Evolutionary conservation across 1,284 basidiomycete genomes (phyloP).

Genomic region (Marasmius tenuissimus): DNA sequence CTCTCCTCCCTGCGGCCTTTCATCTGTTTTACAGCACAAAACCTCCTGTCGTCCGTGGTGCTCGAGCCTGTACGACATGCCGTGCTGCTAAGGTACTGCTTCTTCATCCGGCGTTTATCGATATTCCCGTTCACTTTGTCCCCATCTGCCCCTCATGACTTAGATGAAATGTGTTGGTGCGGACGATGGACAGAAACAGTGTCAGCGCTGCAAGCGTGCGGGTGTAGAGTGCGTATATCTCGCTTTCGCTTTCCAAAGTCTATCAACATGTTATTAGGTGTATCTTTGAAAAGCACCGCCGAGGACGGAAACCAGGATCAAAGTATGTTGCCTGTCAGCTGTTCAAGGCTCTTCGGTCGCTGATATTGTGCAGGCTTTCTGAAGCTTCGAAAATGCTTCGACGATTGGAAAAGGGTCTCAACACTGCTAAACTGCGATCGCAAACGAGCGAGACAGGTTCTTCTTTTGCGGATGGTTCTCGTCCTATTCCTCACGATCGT

Average conservation of each 20-base stretch:
- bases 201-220: slow-evolving; percentile 77
- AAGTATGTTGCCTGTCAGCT: slow-evolving; percentile 51
- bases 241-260: slow-evolving; percentile 15
- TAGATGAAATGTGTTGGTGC: slow-evolving; percentile 89
- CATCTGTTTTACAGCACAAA: slow-evolving; percentile 32
- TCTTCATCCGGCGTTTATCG: background rate
- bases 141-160: slow-evolving; percentile 16
- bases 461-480: slow-evolving; percentile 18
- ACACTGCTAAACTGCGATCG: slow-evolving; percentile 71
- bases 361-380: slow-evolving; percentile 54
- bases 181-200: slow-evolving; percentile 73
- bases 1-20: slow-evolving; percentile 9
- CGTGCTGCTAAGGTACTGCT: slow-evolving; percentile 70
- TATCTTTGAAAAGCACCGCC: slow-evolving; percentile 81
- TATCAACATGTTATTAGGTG: slow-evolving; percentile 45
- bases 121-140: slow-evolving; percentile 14
- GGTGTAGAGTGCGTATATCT: slow-evolving; percentile 59
- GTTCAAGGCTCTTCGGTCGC: slow-evolving; percentile 12
- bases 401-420: slow-evolving; percentile 78
- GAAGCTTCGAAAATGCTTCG: slow-evolving; percentile 86
- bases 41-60: slow-evolving; percentile 19
- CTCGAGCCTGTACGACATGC: slow-evolving; percentile 47
- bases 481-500: slow-evolving; percentile 11
- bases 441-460: slow-evolving; percentile 25
- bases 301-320: slow-evolving; percentile 84